A percentile compares a stretch with the other conserved stretches of the same genome.
Conservation (phyloP, 371 early-diverging fungal species). For the Mortierella sp. region DNA sequence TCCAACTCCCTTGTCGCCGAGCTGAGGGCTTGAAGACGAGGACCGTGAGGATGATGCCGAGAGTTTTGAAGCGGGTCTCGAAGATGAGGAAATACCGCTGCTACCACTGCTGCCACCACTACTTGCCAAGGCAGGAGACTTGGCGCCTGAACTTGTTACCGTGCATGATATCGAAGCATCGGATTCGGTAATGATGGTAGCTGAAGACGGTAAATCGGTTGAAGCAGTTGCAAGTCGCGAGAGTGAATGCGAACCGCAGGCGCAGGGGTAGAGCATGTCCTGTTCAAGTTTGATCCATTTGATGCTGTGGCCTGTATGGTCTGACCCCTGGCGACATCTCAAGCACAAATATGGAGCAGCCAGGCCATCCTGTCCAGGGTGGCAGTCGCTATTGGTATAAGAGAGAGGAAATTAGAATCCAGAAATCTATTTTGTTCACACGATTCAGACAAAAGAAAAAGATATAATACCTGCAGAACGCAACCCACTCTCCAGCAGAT, state of each 20-base stretch:
- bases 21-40: not conserved
- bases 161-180: not conserved
- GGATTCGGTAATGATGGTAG: not conserved
- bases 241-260: slow-evolving; percentile 35
- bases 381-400: slow-evolving; percentile 25
- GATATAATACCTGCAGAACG: slow-evolving; percentile 30
- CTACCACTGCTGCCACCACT: not conserved
- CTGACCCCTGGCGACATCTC: slow-evolving; percentile 41
- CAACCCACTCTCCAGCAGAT: slow-evolving; percentile 42
- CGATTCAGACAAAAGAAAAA: too few species aligned
- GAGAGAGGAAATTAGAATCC: not conserved
- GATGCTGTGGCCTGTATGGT: slow-evolving; percentile 27
- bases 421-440: not conserved
- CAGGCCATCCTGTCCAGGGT: slow-evolving; percentile 12
- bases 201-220: not conserved
- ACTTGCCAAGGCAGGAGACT: not conserved
- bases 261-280: slow-evolving; percentile 27
- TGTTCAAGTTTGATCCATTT: slow-evolving; percentile 27
- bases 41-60: not conserved
- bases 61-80: not conserved
- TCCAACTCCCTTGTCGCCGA: not conserved
- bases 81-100: not conserved
- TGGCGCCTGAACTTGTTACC: not conserved
- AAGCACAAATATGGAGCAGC: slow-evolving; percentile 29
- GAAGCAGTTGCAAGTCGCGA: not conserved